Percentiles rank a stretch among this genome's conserved stretches.
Evolutionary conservation across 352 stramenopile species (phyloP).

Genomic region (Phytophthora litchii): DNA sequence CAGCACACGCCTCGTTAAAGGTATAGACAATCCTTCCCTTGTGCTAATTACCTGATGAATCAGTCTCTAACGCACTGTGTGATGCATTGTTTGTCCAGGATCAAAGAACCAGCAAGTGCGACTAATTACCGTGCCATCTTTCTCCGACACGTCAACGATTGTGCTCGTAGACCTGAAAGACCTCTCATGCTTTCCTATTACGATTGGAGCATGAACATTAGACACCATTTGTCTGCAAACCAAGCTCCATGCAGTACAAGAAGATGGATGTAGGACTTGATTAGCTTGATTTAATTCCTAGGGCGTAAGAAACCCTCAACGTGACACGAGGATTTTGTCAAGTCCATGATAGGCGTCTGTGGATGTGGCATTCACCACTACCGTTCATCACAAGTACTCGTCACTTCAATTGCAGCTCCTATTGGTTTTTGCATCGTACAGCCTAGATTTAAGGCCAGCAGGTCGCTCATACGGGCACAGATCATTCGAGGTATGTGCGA

Average conservation of each 20-base stretch:
- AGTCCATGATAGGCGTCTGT: background rate
- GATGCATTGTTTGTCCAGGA: slow-evolving; percentile 28
- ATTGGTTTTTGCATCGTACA: slow-evolving; percentile 13
- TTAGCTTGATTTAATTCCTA: background rate
- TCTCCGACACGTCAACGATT: slow-evolving; percentile 86
- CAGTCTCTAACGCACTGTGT: slow-evolving; percentile 7
- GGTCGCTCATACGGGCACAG: background rate
- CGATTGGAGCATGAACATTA: slow-evolving; percentile 36
- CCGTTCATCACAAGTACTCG: background rate
- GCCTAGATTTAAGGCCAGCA: slow-evolving; percentile 5
- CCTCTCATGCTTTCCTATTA: slow-evolving; percentile 73
- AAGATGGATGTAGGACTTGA: background rate
- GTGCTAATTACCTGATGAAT: background rate
- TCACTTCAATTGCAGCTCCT: background rate
- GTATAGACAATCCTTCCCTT: slow-evolving; percentile 17
- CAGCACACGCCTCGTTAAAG: slow-evolving; percentile 72
- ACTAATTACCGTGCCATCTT: slow-evolving; percentile 92
- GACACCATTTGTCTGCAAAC: background rate
- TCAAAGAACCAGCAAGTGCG: slow-evolving; percentile 56
- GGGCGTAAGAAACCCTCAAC: background rate
- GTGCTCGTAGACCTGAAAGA: slow-evolving; percentile 93
- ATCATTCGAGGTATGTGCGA: no score
- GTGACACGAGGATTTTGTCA: slow-evolving; percentile 6
- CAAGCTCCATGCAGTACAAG: background rate
- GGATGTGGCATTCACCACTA: background rate